Evolutionary conservation across 306 rosid species (phyloP), one percentile per base, ranked within the genome.

Genomic region (Echinosophora koreensis): DNA sequence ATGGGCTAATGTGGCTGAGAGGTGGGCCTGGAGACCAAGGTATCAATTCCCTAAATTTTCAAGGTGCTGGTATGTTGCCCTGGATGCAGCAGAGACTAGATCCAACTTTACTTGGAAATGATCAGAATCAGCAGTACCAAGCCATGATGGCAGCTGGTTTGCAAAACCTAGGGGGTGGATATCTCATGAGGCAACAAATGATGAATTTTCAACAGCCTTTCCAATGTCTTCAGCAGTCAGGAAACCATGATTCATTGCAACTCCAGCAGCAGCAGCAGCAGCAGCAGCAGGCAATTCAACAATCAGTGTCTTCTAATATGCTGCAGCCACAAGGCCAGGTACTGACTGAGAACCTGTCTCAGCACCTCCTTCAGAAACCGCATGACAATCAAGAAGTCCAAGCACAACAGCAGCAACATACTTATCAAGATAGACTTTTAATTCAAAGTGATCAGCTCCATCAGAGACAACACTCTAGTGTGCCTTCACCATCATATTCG

Each of bases 31-130:
- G 86, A 76, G 98, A 93, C 17, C 90, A 86, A 69, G 89, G 91
- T 74, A 83, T 85, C 73, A 89, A 84, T 69, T 89, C 97, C 38
- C 71, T 91, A 37, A 93, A 89, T 68, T 90, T 91, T 79, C 97
- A 88, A 84, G 86, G 94, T 11, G 86, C 77, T 61, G 92, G 96
- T 64, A 69, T 90, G 85, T 83, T 85, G 76, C 98, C 98, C 7
- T 93, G 97, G 98, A 89, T 91, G 91, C 97, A 91, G 83, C 97
- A 88, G 87, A 88, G 94, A 84, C n/a, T 90, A 44, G 97, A 93
- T 78, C 86, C 98, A 37, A 66, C 89, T 42, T 57, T 90, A 71
- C 85, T 86, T 3, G 92, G 95, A 68, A 88, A 77, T 72, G 95
- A 91, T 73, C 95, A 81, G 65, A 88, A 79, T 84, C 98, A 87